Evolutionary conservation across 73 alveolate species (phyloP), one percentile per base, ranked within the genome.

Genomic region (Stentor roeselii): DNA sequence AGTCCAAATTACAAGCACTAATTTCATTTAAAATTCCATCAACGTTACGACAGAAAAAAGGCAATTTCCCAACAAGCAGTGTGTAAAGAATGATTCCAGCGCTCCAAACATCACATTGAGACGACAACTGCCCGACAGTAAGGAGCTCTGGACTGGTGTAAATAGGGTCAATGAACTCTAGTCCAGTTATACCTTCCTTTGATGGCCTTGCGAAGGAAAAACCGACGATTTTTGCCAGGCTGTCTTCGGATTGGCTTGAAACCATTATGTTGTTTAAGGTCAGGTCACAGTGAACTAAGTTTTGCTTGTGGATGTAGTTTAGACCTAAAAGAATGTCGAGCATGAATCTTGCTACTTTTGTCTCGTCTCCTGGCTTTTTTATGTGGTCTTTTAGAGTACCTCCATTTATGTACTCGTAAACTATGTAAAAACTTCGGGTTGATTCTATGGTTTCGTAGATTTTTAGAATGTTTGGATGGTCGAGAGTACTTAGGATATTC

Each of bases 381-480:
- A 50, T 50, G 6, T 21, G 6, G 6, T 6, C 6, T 21, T 50
- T 50, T 50, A 50, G 21, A 50, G 42, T 86, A 3, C 90, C 90
- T 3, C 93, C 93, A 21, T 82, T 31, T 36, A 80, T 61, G 59
- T 14, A 76, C 67, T 88, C 90, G 82, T 42, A 61, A 4, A 88
- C 85, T n/a, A 88, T 39, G 77, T 61, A 84, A 15, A 84, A 59
- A 76, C 86, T 39, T 30, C 74, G 58, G 31, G 86, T 77, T 34
- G 76, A 39, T 58, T 88, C 90, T 36, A 75, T 82, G 21, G 40
- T 60, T 41, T 84, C 93, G n/a, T 34, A 76, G 40, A 83, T 82
- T 74, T 88, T 84, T 15, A 88, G 60, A 50, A 88, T 84, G 82
- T 88, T 83, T 0, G 93, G 93, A 39, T 84, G 90, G 75, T 88